Conservation (phyloP, 768 basidiomycete species). For the Tricholoma sp. region DNA sequence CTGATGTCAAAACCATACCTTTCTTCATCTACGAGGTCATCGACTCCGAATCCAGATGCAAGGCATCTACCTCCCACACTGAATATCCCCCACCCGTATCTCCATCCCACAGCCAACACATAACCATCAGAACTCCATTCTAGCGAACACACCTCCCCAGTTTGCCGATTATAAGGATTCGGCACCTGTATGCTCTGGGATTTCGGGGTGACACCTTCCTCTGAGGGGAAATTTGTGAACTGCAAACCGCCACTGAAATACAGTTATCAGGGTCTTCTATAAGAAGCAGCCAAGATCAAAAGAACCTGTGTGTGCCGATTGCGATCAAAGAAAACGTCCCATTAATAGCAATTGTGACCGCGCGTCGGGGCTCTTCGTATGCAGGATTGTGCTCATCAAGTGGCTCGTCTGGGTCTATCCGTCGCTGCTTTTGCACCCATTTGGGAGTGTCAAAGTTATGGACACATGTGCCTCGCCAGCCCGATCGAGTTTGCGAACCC, state of each 20-base stretch:
- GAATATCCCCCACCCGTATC: conserved; percentile 85
- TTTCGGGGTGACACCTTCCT: conserved; percentile 49
- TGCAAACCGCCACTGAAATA: conserved; percentile 57
- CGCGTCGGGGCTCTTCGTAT: conserved; percentile 65
- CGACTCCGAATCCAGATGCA: conserved; percentile 70
- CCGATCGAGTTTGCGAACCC: conserved; percentile 18
- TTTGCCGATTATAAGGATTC: conserved; percentile 50
- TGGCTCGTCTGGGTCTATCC: conserved; percentile 43
- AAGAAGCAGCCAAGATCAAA: conserved; percentile 1
- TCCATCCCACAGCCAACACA: conserved; percentile 90
- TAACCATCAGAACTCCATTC: conserved; percentile 97
- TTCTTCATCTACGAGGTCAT: conserved; percentile 52
- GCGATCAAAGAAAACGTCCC: conserved; percentile 78
- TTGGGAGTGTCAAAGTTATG: conserved; percentile 69
- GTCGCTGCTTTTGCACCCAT: conserved; percentile 76
- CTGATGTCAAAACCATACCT: conserved; percentile 28
- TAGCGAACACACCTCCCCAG: conserved; percentile 60
- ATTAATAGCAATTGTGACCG: conserved; percentile 66
- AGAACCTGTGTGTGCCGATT: conserved; percentile 68
- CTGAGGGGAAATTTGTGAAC: conserved; percentile 63
- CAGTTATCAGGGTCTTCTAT: not conserved
- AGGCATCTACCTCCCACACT: conserved; percentile 86
- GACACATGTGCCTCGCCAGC: conserved; percentile 78
- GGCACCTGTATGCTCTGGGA: conserved; percentile 63
- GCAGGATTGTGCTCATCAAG: conserved; percentile 18